Conservation (phyloP, 495 filamentous ascomycete species). For the Aspergillus bridgeri region DNA sequence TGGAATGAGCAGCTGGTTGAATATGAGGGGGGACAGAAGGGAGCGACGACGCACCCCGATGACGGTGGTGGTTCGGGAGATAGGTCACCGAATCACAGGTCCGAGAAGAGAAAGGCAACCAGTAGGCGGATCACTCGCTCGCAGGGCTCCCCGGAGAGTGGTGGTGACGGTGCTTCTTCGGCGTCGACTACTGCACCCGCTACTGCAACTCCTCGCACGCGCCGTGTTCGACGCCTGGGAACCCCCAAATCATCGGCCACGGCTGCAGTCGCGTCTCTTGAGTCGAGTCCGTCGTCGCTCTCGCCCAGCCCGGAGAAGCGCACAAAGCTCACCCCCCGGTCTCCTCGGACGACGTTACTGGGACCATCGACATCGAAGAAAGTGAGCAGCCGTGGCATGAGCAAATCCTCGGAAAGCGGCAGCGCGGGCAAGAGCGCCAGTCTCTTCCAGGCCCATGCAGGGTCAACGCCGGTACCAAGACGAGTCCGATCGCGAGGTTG, state of each 20-base stretch:
- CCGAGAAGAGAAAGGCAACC: conserved; percentile 27
- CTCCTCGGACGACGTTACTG: conserved; percentile 26
- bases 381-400: conserved; percentile 2
- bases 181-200: conserved; percentile 24
- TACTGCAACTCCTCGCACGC: conserved; percentile 32
- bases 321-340: conserved; percentile 41
- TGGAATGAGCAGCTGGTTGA: conserved; percentile 45
- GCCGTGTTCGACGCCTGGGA: conserved; percentile 37
- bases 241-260: conserved; percentile 16
- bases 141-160: conserved; percentile 20
- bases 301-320: conserved; percentile 25
- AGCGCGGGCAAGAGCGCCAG: conserved; percentile 31
- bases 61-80: conserved; percentile 14
- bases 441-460: conserved; percentile 35
- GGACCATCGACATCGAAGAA: conserved; percentile 21
- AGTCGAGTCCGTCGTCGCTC: conserved; percentile 9
- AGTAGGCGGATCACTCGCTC: conserved; percentile 27
- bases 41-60: conserved; percentile 13
- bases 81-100: neutral
- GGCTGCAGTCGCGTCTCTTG: neutral
- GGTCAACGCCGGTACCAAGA: conserved; percentile 40
- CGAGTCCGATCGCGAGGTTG: conserved; percentile 35
- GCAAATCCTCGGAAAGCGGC: conserved; percentile 10
- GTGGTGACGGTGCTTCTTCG: conserved; percentile 15
- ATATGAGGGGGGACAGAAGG: conserved; percentile 28